Conservation (phyloP, 805 yeast genomes). For the Metschnikowia kofuensis region DNA sequence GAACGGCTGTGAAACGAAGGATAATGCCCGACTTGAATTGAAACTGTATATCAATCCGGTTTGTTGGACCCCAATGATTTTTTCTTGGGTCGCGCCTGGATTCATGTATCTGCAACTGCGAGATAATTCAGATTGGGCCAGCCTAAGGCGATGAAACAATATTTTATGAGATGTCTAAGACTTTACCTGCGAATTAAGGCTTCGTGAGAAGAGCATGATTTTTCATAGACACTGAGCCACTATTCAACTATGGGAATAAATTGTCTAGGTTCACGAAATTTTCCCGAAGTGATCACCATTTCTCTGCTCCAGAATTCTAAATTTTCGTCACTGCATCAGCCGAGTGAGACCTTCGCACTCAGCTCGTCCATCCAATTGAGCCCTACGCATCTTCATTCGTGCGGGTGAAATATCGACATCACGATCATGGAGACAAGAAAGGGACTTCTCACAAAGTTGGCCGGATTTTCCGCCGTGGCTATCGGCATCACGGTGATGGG, state of each 20-base stretch:
- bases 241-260: too few species aligned
- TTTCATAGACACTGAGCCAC: too few species aligned
- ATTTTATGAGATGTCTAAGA: too few species aligned
- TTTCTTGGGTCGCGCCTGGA: slow-evolving; percentile 10
- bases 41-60: neutral
- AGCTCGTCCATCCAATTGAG: neutral
- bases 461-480: slow-evolving; percentile 30
- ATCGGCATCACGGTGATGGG: slow-evolving; percentile 32
- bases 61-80: neutral
- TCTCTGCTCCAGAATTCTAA: too few species aligned
- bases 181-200: too few species aligned
- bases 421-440: slow-evolving; percentile 33
- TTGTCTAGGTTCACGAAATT: too few species aligned
- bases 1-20: neutral
- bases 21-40: neutral
- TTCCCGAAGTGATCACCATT: too few species aligned
- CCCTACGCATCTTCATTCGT: neutral
- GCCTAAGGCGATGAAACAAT: neutral
- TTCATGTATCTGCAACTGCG: neutral
- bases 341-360: too few species aligned
- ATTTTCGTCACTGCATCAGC: too few species aligned
- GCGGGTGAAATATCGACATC: neutral
- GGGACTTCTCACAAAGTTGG: slow-evolving; percentile 35
- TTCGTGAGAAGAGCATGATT: too few species aligned
- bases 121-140: neutral